phyloP scores from a whole-genome alignment of 2,329 filamentous ascomycete species.

The Neopestalotiopsis rosae region DNA sequence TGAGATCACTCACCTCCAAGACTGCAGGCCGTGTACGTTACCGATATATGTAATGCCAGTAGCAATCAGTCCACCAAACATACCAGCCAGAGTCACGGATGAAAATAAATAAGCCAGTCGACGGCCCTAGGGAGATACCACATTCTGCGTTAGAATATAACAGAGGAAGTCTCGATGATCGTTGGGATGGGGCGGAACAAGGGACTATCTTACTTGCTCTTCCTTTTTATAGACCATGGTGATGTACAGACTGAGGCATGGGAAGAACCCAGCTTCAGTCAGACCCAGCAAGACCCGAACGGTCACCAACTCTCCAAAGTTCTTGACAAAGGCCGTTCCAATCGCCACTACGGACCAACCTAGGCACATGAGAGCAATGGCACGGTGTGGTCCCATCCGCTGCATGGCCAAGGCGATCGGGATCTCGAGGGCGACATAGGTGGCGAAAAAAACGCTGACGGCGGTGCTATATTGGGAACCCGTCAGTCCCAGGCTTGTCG shows the following conservation, averaged over 20 bases:
- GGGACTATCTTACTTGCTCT: conserved; percentile 39
- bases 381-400: conserved; percentile 36
- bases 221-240: conserved; percentile 69
- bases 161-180: no score
- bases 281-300: conserved; percentile 57
- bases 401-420: conserved; percentile 38
- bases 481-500: background rate
- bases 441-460: conserved; percentile 1
- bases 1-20: conserved; percentile 62
- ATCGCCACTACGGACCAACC: conserved; percentile 32
- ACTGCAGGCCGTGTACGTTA: conserved; percentile 58
- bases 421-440: background rate
- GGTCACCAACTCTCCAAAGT: conserved; percentile 26
- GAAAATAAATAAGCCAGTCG: conserved; percentile 69
- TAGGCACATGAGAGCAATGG: conserved; percentile 30
- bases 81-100: conserved; percentile 65
- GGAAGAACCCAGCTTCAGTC: conserved; percentile 65
- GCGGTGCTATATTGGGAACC: conserved; percentile 3
- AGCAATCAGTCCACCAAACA: conserved; percentile 68
- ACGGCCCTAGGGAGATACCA: conserved; percentile 47
- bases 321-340: conserved; percentile 28
- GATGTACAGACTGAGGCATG: conserved; percentile 62
- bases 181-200: no score
- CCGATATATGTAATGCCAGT: conserved; percentile 70
- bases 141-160: no score